Evolutionary conservation across 1,284 basidiomycete species (phyloP).

Genomic region (Omphalotus olearius): DNA sequence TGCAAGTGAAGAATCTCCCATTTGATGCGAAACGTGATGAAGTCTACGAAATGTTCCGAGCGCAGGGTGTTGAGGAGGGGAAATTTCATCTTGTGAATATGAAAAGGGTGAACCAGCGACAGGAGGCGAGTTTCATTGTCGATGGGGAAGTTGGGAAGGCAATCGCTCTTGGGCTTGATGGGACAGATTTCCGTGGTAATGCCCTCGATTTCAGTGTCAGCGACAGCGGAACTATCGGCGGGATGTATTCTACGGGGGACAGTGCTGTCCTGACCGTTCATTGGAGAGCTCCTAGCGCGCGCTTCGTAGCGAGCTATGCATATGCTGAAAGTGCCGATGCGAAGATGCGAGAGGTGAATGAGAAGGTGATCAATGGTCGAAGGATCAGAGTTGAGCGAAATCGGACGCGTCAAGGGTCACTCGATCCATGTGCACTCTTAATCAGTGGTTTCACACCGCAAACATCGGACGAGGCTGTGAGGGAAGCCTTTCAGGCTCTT

Average conservation of each 20-base stretch:
- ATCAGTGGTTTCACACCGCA: constrained; percentile 27
- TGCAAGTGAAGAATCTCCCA: constrained; percentile 41
- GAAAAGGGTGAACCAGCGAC: constrained; percentile 19
- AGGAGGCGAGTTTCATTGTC: constrained; percentile 36
- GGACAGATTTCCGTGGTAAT: constrained; percentile 37
- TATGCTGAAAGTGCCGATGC: constrained; percentile 24
- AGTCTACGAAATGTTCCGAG: constrained; percentile 32
- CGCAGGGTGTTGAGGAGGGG: constrained; percentile 30
- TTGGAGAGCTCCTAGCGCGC: constrained; percentile 37
- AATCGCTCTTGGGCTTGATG: constrained; percentile 37
- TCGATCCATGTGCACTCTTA: constrained; percentile 29
- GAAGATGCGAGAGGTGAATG: constrained; percentile 30
- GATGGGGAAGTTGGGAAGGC: constrained; percentile 31
- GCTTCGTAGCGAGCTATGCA: constrained; percentile 34
- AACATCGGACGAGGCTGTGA: constrained; percentile 17
- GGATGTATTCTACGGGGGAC: constrained; percentile 34
- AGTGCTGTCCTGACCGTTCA: constrained; percentile 36
- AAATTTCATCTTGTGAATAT: constrained; percentile 29
- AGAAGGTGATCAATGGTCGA: constrained; percentile 28
- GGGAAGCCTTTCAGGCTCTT: constrained; percentile 9
- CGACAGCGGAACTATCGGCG: constrained; percentile 28
- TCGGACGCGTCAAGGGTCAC: constrained; percentile 23
- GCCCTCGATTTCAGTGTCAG: constrained; percentile 33
- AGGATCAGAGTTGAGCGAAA: constrained; percentile 40
- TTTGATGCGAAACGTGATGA: constrained; percentile 30